These are phyloP conservation scores for Diaporthe sp. DNA, from an alignment of 2,329 filamentous ascomycete genomes.

Conservation along the genomic window DNA sequence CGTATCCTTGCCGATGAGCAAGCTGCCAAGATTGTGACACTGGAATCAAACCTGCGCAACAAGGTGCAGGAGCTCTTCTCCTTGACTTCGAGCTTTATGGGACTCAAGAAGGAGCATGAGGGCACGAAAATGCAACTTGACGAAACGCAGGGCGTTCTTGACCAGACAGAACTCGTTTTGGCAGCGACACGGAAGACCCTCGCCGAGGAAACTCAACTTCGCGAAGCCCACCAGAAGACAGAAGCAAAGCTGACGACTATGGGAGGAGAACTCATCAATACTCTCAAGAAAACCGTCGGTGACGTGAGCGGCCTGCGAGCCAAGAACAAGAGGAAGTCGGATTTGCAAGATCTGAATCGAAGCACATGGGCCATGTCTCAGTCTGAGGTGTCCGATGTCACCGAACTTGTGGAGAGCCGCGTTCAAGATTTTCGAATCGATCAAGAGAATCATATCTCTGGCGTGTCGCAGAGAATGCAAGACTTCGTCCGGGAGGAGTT, in stretches of 20 bases:
- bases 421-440: slow-evolving; percentile 78
- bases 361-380: slow-evolving; percentile 83
- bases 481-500: slow-evolving; percentile 81
- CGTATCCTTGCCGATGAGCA: slow-evolving; percentile 94
- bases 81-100: slow-evolving; percentile 87
- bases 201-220: slow-evolving; percentile 80
- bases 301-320: slow-evolving; percentile 86
- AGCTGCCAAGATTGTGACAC: slow-evolving; percentile 87
- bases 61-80: slow-evolving; percentile 93
- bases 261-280: slow-evolving; percentile 80
- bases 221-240: slow-evolving; percentile 87
- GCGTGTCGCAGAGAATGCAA: slow-evolving; percentile 78
- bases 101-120: slow-evolving; percentile 90
- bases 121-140: slow-evolving; percentile 77
- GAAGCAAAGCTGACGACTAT: slow-evolving; percentile 81
- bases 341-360: slow-evolving; percentile 83
- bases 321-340: slow-evolving; percentile 87
- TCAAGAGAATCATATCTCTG: slow-evolving; percentile 77
- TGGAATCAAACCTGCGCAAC: slow-evolving; percentile 90
- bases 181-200: slow-evolving; percentile 80
- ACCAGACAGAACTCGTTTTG: slow-evolving; percentile 89
- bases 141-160: slow-evolving; percentile 82
- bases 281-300: slow-evolving; percentile 79
- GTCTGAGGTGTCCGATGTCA: slow-evolving; percentile 79
- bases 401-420: slow-evolving; percentile 78